phyloP scores from a whole-genome alignment of 495 filamentous ascomycete genomes.

The Chaetomium cochliodes region DNA sequence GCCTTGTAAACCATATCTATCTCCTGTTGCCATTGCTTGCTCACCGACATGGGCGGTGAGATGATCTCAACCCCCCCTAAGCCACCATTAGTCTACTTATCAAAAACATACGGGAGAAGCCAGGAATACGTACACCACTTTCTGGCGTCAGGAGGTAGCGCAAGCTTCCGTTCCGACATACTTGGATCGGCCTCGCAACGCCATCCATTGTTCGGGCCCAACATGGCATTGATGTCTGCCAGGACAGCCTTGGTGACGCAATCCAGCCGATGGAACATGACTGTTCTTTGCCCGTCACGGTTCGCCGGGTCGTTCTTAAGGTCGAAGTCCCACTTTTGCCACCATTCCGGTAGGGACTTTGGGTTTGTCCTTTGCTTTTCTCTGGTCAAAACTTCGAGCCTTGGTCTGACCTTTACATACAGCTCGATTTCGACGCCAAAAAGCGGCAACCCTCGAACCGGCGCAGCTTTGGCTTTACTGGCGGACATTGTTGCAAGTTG shows the following conservation, averaged over 20 bases:
- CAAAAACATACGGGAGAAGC: not conserved
- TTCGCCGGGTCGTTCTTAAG: not conserved
- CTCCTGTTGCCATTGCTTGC: not conserved
- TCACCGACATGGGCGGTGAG: not conserved
- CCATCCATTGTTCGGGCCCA: not conserved
- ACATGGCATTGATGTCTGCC: not conserved
- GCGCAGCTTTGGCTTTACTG: not conserved
- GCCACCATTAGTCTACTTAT: not conserved
- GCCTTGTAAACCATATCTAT: not conserved
- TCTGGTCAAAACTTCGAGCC: not conserved
- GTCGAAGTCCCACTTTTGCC: not conserved
- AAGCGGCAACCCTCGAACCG: not conserved
- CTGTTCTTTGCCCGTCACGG: not conserved
- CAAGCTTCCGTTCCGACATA: not conserved
- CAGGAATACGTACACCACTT: not conserved
- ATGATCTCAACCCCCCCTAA: not conserved
- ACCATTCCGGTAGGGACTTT: not conserved
- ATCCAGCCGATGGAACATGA: not conserved
- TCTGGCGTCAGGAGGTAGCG: not conserved
- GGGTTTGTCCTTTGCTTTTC: not conserved
- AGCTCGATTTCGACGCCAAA: not conserved
- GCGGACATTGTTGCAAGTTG: not conserved
- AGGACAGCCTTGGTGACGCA: not conserved
- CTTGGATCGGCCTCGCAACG: not conserved
- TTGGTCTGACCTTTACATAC: not conserved